Base-by-base conservation (phyloP, 2,329 filamentous ascomycete genomes). In the Lachnum nothofagi region DNA sequence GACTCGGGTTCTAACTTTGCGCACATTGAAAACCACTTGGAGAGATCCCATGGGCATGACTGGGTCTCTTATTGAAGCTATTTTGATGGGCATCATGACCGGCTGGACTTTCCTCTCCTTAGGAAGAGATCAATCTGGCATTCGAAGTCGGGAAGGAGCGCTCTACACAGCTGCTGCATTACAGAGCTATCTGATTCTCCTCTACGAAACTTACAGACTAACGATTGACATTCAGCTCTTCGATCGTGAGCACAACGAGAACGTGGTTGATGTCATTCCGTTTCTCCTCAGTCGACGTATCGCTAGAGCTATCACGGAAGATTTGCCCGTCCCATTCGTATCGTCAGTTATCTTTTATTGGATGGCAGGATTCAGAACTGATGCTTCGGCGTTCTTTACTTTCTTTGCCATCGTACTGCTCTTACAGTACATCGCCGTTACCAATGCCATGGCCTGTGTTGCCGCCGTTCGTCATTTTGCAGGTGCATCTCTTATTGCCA, bases 21-120 rank as follows among this genome's bases (percentile, higher is more conserved):
- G 86, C 10, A 87, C 84, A 0, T 77, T 88, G 60, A 81, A 82
- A 43, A 82, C 84, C 2, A 90, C 86, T 0, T 79, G 84, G 48
- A 76, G 86, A n/a, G 86, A 91, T 59, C 85, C 86, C 0, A 79
- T 90, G 68, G 86, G 86, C 3, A 83, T 90, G 73, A 72, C 79
- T 12, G 84, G 85, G 0, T 83, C 83, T 47, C 70, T 90, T 2
- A 61, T 86, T 3, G 85, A 90, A 63, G 83, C 85, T 0, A 70
- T 86, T 5, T 69, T 77, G 1, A 88, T 91, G 82, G 82, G 79
- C 0, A 68, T 89, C 2, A 78, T 88, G 22, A 81, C 78, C 2
- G 86, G 86, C 0, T 89, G 86, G 72, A 80, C 89, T 25, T 91
- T 88, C 62, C 79, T 79, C 56, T 68, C 80, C 19, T 72, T 90